Conservation (phyloP, 352 stramenopile species). For the Pythium coloratum region DNA sequence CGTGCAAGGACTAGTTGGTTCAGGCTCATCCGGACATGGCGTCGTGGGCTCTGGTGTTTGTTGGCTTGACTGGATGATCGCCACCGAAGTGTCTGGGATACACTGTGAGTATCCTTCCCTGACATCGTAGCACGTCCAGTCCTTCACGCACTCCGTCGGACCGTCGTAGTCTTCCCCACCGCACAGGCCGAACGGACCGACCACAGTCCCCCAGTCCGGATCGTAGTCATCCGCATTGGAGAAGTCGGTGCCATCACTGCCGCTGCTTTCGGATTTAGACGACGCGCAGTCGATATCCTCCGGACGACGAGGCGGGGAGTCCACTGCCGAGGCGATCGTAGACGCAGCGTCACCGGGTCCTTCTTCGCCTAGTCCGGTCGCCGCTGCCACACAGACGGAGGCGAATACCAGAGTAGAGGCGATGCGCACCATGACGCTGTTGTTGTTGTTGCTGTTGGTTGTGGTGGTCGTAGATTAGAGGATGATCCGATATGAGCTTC, state of each 20-base stretch:
- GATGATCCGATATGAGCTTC: not conserved
- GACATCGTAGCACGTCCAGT: constrained; percentile 4
- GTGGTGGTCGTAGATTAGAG: not conserved
- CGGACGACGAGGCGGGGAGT: not conserved
- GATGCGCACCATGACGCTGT: not conserved
- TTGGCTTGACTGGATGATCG: not conserved
- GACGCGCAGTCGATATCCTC: not conserved
- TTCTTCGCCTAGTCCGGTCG: not conserved
- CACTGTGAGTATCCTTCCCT: not conserved
- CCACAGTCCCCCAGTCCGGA: not conserved
- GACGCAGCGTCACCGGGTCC: not conserved
- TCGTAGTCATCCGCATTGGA: not conserved
- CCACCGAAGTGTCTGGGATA: not conserved
- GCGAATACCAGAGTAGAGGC: not conserved
- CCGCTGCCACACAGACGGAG: not conserved
- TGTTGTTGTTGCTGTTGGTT: not conserved
- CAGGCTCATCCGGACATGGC: not conserved
- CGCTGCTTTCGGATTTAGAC: not conserved
- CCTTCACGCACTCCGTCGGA: not conserved
- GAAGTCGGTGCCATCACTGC: not conserved
- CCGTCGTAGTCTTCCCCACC: not conserved
- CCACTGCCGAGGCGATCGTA: not conserved
- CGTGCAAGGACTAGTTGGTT: not conserved
- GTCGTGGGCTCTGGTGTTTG: not conserved
- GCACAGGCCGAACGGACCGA: not conserved